Base-by-base conservation (phyloP, 192 early-diverging fungal genomes). In the Coemansia sp. region DNA sequence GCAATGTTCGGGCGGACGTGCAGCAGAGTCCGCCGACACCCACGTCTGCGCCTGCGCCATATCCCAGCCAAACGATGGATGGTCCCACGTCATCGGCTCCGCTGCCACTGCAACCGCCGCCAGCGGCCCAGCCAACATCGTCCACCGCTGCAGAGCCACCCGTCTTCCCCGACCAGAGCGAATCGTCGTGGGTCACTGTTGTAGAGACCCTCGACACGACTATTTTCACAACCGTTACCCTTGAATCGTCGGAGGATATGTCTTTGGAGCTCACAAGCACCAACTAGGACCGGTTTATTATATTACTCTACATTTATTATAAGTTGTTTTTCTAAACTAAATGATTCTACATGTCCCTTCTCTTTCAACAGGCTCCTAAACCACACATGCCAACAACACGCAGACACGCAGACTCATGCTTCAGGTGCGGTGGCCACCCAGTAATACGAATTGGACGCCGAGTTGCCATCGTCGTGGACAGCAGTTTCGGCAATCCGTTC, bases 381-480 rank as follows among this genome's bases (percentile, higher is more conserved):
- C 32, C 4, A 32, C 32, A 32, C 32, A 4, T 32, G 4, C 32
- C 32, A 32, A 32, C 2, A 32, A 32, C 32, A 32, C 20, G 20
- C 20, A 1, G 20, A 20, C 32, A 32, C 32, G 1, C 4, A 32
- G 32, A 4, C 25, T 41, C 37, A 43, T 16, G 60, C 32, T 59
- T 53, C 37, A 40, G 74, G 64, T n/a, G 69, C 72, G 5, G 85
- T 86, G n/a, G 77, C 64, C 13, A 83, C 51, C 77, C 79, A 86
- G 65, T 86, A 85, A 37, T 83, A 81, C 39, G 83, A 65, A 38
- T 86, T 86, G 50, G 74, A 75, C 3, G 77, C 84, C 40, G 83
- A 78, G 64, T 86, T 86, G 19, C 85, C 85, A 62, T 84, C 80
- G 16, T 85, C 85, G 42, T 83, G 84, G 42, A 61, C 65, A 0